Evolutionary conservation across 257 asterid genomes (phyloP).

Genomic region (Nicotiana obtusifolia): DNA sequence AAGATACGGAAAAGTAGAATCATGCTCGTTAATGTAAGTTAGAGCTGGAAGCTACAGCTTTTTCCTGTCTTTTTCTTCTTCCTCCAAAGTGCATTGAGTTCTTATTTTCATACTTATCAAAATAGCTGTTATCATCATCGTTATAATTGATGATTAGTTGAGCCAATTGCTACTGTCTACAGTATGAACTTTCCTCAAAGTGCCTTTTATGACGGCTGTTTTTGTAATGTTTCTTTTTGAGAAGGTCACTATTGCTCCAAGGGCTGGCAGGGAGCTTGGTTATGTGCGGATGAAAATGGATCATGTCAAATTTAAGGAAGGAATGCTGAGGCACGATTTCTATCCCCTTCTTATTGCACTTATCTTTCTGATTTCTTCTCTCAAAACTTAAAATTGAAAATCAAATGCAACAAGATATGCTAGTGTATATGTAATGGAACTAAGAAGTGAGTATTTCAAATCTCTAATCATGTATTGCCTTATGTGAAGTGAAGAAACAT

Average conservation of each 20-base stretch:
- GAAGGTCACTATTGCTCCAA: conserved; percentile 83
- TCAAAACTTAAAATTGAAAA: background rate
- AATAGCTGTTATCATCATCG: background rate
- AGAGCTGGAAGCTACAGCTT: background rate
- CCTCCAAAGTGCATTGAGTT: background rate
- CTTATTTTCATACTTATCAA: background rate
- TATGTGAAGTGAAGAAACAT: background rate
- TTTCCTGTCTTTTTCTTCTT: background rate
- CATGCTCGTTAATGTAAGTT: background rate
- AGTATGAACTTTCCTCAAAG: background rate
- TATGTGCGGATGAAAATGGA: conserved; percentile 79
- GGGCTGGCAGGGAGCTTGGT: conserved; percentile 94
- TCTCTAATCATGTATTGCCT: background rate
- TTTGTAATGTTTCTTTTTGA: conserved; percentile 11
- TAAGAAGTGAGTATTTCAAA: background rate
- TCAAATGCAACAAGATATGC: background rate
- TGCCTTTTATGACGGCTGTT: background rate
- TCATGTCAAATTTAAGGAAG: conserved; percentile 65
- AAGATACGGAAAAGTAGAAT: background rate
- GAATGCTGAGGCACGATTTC: conserved; percentile 65
- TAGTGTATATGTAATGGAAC: conserved; percentile 1
- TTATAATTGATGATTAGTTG: background rate
- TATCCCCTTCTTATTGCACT: background rate
- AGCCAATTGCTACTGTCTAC: background rate
- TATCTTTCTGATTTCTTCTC: conserved; percentile 1